Evolutionary conservation across 164 flowering plant species (phyloP), one percentile per base, ranked within the genome.

Genomic region (Paratinospora sagittata): DNA sequence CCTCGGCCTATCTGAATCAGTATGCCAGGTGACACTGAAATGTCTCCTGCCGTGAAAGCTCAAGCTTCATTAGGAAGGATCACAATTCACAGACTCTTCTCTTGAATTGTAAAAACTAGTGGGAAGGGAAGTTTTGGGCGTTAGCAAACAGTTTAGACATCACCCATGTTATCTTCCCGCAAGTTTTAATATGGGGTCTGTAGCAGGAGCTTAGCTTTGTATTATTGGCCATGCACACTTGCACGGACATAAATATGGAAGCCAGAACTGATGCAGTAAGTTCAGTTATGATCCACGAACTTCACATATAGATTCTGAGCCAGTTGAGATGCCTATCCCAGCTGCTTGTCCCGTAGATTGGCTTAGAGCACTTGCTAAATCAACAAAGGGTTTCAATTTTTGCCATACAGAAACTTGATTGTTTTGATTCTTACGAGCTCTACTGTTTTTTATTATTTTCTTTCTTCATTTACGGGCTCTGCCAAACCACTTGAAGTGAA

Each of bases 271-370:
- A 23, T 24, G 83, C 77, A 12, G 80, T 77, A 39, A 60, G 47
- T 10, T 67, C 26, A 47, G 82, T 75, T 47, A 83, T 80, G 52
- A 85, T 76, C 73, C 82, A 83, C 47, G 86, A 81, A 69, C 86
- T 73, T 67, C 83, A 83, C 79, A 83, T 33, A 71, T 85, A 80
- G 16, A 83, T 65, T 45, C 82, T 84, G 9, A 83, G 81, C 83
- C 80, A 81, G 63, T 77, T 69, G 5, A 73, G 2, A 65, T 81
- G 79, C 83, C 82, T 5, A 83, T 84, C 0, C 87, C 87, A 21
- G 81, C 82, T 0, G 87, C 87, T 70, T 83, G 87, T n/a, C 7
- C 87, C 85, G 26, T 82, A 81, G 0, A 82, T 82, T 8, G 82
- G 82, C 75, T 84, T 0, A 84, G 75, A 58, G 85, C 84, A 67